These are phyloP conservation scores for Solanum paucissectum DNA, from an alignment of 257 asterid genomes.

Conservation along the genomic window DNA sequence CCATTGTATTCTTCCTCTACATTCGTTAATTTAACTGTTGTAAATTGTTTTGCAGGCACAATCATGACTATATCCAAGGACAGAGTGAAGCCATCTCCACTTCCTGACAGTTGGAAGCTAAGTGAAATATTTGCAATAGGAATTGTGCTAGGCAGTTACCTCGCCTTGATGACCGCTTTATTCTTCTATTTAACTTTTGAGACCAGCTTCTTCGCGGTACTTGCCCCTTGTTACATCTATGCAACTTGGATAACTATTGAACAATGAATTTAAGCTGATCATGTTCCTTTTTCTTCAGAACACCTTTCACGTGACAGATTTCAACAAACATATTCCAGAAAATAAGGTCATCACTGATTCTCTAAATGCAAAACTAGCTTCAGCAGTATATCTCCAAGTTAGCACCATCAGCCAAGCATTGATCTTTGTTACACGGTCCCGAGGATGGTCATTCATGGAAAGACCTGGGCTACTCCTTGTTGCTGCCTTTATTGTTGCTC, in stretches of 20 bases:
- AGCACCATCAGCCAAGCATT: conserved; percentile 64
- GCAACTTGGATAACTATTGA: neutral
- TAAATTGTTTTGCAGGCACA: conserved; percentile 27
- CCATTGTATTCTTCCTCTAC: too few relatives aligned
- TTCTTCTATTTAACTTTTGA: conserved; percentile 38
- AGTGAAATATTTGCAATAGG: conserved; percentile 55
- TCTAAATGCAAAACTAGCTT: conserved; percentile 30
- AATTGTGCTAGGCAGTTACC: conserved; percentile 46
- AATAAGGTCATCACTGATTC: conserved; percentile 6
- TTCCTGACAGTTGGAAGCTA: conserved; percentile 55
- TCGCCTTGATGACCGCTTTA: conserved; percentile 48
- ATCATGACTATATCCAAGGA: conserved; percentile 61
- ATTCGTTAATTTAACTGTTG: too few relatives aligned
- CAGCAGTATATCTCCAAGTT: conserved; percentile 68
- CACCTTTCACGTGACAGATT: conserved; percentile 30
- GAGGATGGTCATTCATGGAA: conserved; percentile 48
- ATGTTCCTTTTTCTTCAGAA: conserved; percentile 17
- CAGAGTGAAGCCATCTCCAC: conserved; percentile 58
- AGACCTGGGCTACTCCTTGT: conserved; percentile 57
- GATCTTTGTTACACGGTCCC: conserved; percentile 50
- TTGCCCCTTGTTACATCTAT: neutral
- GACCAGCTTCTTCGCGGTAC: conserved; percentile 42
- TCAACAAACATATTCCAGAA: conserved; percentile 23
- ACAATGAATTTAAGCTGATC: neutral
- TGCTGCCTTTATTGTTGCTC: conserved; percentile 47